These are phyloP conservation scores for Beauveria scarabaeidicola DNA, from an alignment of 2,329 filamentous ascomycete species.

Conservation along the genomic window DNA sequence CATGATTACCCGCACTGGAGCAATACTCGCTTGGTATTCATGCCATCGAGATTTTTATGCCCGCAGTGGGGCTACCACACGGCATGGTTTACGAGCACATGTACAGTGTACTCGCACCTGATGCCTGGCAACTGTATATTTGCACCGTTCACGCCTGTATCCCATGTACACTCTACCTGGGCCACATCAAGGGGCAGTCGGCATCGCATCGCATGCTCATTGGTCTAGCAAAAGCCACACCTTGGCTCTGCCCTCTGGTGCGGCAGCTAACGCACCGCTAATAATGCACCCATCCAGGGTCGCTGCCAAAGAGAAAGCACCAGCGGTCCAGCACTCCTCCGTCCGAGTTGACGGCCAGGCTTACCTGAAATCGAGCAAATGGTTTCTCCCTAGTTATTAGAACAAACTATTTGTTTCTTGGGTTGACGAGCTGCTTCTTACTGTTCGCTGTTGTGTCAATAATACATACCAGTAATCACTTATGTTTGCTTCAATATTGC, in stretches of 20 bases:
- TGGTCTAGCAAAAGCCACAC: not conserved
- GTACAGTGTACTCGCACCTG: not conserved
- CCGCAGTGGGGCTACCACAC: not conserved
- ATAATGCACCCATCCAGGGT: not conserved
- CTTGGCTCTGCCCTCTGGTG: not conserved
- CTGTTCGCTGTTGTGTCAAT: not conserved
- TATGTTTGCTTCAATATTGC: not conserved
- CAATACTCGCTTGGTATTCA: not conserved
- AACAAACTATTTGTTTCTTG: too few relatives aligned
- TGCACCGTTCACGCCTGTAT: too few relatives aligned
- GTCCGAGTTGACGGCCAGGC: not conserved
- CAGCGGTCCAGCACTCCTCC: too few relatives aligned
- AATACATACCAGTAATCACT: not conserved
- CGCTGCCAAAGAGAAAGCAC: not conserved
- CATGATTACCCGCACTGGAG: too few relatives aligned
- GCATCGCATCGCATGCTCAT: not conserved
- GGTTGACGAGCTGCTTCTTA: not conserved
- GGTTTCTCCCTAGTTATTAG: too few relatives aligned
- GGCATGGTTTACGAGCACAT: not conserved
- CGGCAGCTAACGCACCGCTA: constrained; percentile 6
- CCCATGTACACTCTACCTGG: not conserved
- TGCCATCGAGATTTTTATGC: not conserved
- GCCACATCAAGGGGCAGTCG: not conserved
- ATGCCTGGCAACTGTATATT: not conserved
- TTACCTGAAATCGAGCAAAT: constrained; percentile 1